A percentile compares a stretch with the other conserved stretches of the same genome.
Evolutionary conservation across 177 flowering plant species (phyloP).

Genomic region (Vitis hybrid): DNA sequence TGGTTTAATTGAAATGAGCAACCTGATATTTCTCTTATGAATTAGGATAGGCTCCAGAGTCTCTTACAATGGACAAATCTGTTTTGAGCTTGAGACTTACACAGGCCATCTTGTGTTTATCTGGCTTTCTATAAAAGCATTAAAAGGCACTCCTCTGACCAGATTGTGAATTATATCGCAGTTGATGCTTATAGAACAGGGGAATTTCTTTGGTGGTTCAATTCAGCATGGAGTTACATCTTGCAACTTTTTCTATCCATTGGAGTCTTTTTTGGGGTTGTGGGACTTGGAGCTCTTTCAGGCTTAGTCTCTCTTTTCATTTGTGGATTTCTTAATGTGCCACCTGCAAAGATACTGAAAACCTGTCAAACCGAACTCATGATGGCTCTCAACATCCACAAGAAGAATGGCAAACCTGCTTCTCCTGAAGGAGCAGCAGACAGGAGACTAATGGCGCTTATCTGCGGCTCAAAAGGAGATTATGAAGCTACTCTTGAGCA

Average conservation of each 20-base stretch:
- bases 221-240: too few species aligned
- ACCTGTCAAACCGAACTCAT: conserved; percentile 57
- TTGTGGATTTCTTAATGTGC: conserved; percentile 61
- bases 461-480: conserved; percentile 54
- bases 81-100: too few species aligned
- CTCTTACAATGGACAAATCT: too few species aligned
- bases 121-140: too few species aligned
- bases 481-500: conserved; percentile 54
- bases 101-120: too few species aligned
- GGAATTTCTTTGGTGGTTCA: too few species aligned
- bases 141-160: neutral
- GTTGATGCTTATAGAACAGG: too few species aligned
- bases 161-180: too few species aligned
- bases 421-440: conserved; percentile 55
- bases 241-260: conserved; percentile 38
- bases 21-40: too few species aligned
- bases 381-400: conserved; percentile 46
- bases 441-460: conserved; percentile 54
- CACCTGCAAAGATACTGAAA: conserved; percentile 61
- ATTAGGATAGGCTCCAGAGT: too few species aligned
- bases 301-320: conserved; percentile 61
- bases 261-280: conserved; percentile 38
- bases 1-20: too few species aligned
- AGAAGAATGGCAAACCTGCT: conserved; percentile 34
- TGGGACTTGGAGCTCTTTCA: conserved; percentile 65